phyloP scores from a whole-genome alignment of 257 asterid genomes.

The Dorcoceras hygrometricum region DNA sequence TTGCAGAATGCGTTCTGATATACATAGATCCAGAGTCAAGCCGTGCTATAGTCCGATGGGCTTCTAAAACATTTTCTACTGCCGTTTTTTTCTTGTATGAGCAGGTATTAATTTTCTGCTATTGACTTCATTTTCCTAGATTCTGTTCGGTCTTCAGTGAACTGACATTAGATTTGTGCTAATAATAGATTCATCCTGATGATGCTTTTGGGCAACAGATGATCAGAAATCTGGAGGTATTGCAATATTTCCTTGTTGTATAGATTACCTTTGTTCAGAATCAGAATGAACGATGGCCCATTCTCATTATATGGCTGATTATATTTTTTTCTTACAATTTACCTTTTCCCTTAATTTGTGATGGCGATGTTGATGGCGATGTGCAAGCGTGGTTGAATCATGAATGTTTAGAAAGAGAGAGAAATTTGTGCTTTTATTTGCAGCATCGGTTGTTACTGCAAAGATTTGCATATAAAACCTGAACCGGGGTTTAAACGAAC shows the following conservation, averaged over 20 bases:
- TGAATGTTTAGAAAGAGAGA: not conserved
- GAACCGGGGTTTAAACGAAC: not conserved
- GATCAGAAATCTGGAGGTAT: constrained; percentile 96
- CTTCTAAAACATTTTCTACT: constrained; percentile 81
- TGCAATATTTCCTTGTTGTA: constrained; percentile 21
- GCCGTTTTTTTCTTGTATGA: constrained; percentile 91
- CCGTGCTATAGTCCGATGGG: constrained; percentile 79
- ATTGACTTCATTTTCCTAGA: not conserved
- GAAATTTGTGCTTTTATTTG: constrained; percentile 4
- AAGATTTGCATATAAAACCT: constrained; percentile 8
- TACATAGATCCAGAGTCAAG: constrained; percentile 92
- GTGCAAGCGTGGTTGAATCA: not conserved
- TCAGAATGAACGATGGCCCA: constrained; percentile 18
- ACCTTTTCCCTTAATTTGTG: constrained; percentile 1
- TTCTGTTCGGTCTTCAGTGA: constrained; percentile 15
- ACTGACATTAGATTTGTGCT: constrained; percentile 22
- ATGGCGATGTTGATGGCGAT: not conserved
- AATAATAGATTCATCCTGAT: constrained; percentile 79
- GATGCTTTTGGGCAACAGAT: constrained; percentile 99
- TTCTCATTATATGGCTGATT: constrained; percentile 14
- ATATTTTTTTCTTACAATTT: constrained; percentile 1
- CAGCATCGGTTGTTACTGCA: constrained; percentile 5
- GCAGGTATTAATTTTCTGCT: constrained; percentile 52
- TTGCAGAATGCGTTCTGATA: constrained; percentile 99
- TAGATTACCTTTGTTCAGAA: constrained; percentile 7